A percentile compares a stretch with the other conserved stretches of the same genome.
Evolutionary conservation across 2,329 filamentous ascomycete species (phyloP).

Genomic region (Pseudogymnoascus sp.): DNA sequence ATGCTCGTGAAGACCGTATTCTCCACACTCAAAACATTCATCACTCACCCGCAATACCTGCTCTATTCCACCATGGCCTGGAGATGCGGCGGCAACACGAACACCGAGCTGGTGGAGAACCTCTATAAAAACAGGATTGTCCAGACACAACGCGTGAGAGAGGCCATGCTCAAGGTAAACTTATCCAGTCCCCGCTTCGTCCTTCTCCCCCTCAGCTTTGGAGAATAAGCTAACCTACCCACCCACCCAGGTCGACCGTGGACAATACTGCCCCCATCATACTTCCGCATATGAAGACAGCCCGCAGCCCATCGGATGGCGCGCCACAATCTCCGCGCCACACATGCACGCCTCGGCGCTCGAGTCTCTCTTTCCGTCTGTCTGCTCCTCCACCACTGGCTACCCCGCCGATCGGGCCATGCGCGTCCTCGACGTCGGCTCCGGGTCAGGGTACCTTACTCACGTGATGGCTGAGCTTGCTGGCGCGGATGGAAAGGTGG

Average conservation of each 20-base stretch:
- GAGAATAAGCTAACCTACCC: constrained; percentile 9
- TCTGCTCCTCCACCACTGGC: constrained; percentile 11
- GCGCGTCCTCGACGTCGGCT: constrained; percentile 66
- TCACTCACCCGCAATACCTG: background rate
- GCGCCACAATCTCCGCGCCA: constrained; percentile 64
- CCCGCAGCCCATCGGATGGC: constrained; percentile 60
- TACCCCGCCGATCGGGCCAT: constrained; percentile 22
- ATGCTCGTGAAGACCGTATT: background rate
- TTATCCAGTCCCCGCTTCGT: background rate
- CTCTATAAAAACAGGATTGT: constrained; percentile 67
- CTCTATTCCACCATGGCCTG: constrained; percentile 66
- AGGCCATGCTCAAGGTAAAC: constrained; percentile 69
- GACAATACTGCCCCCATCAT: constrained; percentile 70
- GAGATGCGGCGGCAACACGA: constrained; percentile 70
- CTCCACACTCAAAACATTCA: background rate
- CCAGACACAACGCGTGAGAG: constrained; percentile 60
- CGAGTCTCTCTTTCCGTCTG: constrained; percentile 51
- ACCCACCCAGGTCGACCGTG: constrained; percentile 67
- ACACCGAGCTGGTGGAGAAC: constrained; percentile 71
- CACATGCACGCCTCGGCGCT: constrained; percentile 65
- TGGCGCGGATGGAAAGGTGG: constrained; percentile 39
- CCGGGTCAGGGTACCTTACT: constrained; percentile 76
- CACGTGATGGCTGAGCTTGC: constrained; percentile 67
- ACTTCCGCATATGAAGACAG: constrained; percentile 63
- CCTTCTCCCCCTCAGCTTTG: background rate